Evolutionary conservation across 768 basidiomycete species (phyloP), one percentile per base, ranked within the genome.

Genomic region (Auriscalpium microsporum): DNA sequence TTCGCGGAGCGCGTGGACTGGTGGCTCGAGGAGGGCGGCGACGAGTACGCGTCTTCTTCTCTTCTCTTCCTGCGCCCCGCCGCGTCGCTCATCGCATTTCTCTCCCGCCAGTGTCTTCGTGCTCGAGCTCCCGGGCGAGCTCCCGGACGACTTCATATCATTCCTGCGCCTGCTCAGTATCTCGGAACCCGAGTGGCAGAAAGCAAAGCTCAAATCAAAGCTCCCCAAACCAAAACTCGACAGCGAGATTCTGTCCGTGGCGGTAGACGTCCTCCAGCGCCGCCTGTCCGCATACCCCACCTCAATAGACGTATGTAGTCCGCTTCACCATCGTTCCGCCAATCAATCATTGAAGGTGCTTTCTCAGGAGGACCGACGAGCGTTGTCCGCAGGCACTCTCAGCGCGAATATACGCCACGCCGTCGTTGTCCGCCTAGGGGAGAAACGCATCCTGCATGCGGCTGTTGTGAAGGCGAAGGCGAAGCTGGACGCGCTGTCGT

Each of bases 21-120:
- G 84, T 94, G 94, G 90, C 72, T 98, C 11, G 92, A 96, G 59
- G 80, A 86, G 65, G 89, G 86, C 3, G 87, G 87, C 17, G 93
- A 95, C 60, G 94, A 96, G 93, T 94, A 65, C 60, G 84, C 73
- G 28, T 28, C 28, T 28, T 28, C 28, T 28, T n/a, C n/a, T n/a
- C n/a, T n/a, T n/a, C n/a, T n/a, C n/a, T n/a, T 28, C 28, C 28
- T 28, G 28, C 28, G 28, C 28, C 5, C 5, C 21, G 2, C 3
- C 21, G 7, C 2, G 28, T 1, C 7, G 28, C 28, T 28, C 8
- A 61, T 60, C 49, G 44, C 48, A 3, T 62, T 57, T 50, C 5
- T 28, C 2, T 28, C n/a, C n/a, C 5, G 5, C 14, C 54, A 86
- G 84, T 61, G 74, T 80, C 1, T 82, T 84, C 57, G 69, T 81